Evolutionary conservation across 805 yeast species (phyloP), one percentile per base, ranked within the genome.

Genomic region (Clavispora santaluciae): DNA sequence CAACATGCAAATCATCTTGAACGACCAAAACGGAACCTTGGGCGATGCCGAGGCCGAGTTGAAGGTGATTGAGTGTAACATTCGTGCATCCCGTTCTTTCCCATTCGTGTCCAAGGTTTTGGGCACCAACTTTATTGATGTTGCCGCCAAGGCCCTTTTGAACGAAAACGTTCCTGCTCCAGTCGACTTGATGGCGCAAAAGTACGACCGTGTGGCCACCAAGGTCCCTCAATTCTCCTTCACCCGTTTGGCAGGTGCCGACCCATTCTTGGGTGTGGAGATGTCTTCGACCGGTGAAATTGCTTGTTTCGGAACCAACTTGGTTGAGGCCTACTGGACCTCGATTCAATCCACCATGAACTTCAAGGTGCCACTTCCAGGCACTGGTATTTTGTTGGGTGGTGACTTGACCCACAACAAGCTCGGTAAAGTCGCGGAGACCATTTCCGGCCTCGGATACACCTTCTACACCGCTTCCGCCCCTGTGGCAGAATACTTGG

Each of bases 251-350:
- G 97, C 98, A 15, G 99, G 99, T 52, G 99, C 99, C 38, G 99
- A 93, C 66, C 99, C 99, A 49, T 90, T 86, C 76, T 75, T 93
- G 60, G 99, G 99, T 50, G 99, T 93, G 52, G 99, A 93, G 72
- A 93, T 93, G 99, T 83, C 98, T 6, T 90, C 98, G 10, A 93
- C 99, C 39, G 99, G 99, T 66, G 99, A 93, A 71, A 86, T 93
- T 61, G 99, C 99, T 22, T 86, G 96, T 62, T 93, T 93, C 61
- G 99, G 99, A 55, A 73, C 73, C 47, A 83, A 87, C 64, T 64
- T 84, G 48, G 56, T 76, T 42, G 98, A 93, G 68, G 96, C 98
- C 25, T 93, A 93, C 77, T 93, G 98, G 98, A 84, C 97, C 34
- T 83, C 98, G 12, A 80, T 91, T 56, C 97, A 93, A 75, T 78